phyloP scores from a whole-genome alignment of 371 early-diverging fungal species.

The Zopfochytrium polystomum region DNA sequence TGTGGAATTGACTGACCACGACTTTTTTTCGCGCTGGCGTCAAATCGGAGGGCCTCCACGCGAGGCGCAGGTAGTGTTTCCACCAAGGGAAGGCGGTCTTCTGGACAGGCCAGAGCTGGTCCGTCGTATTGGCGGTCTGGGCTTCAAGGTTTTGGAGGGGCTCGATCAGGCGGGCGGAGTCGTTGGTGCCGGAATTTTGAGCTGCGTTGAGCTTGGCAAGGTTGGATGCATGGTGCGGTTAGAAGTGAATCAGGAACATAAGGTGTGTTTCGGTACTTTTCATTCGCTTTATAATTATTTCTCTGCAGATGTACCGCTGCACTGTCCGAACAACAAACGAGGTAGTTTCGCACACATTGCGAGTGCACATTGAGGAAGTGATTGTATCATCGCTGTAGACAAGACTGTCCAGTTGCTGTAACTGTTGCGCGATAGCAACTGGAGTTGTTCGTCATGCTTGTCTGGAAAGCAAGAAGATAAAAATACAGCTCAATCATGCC shows the following conservation, averaged over 20 bases:
- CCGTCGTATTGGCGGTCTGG: constrained; percentile 58
- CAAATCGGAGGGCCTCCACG: constrained; percentile 86
- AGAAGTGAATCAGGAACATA: constrained; percentile 83
- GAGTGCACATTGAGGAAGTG: constrained; percentile 26
- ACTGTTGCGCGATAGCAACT: no score
- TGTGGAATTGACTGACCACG: constrained; percentile 68
- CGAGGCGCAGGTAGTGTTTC: constrained; percentile 72
- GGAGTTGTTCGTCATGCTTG: no score
- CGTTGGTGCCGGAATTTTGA: constrained; percentile 85
- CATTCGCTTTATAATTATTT: constrained; percentile 8
- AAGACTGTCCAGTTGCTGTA: no score
- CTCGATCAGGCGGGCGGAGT: constrained; percentile 88
- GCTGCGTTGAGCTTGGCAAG: constrained; percentile 71
- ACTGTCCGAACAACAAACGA: constrained; percentile 89
- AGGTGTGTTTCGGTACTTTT: constrained; percentile 57
- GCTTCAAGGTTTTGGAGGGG: constrained; percentile 69
- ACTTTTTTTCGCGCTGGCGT: constrained; percentile 92
- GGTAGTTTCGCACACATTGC: constrained; percentile 54
- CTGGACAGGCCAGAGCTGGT: constrained; percentile 28
- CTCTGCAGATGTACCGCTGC: constrained; percentile 82
- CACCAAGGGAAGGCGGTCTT: constrained; percentile 46
- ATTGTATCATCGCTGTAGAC: constrained; percentile 12
- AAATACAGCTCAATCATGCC: no score
- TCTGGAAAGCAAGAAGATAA: no score
- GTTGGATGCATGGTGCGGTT: constrained; percentile 87